Evolutionary conservation across 2,329 filamentous ascomycete species (phyloP).

Genomic region (Emericellopsis cladophorae): DNA sequence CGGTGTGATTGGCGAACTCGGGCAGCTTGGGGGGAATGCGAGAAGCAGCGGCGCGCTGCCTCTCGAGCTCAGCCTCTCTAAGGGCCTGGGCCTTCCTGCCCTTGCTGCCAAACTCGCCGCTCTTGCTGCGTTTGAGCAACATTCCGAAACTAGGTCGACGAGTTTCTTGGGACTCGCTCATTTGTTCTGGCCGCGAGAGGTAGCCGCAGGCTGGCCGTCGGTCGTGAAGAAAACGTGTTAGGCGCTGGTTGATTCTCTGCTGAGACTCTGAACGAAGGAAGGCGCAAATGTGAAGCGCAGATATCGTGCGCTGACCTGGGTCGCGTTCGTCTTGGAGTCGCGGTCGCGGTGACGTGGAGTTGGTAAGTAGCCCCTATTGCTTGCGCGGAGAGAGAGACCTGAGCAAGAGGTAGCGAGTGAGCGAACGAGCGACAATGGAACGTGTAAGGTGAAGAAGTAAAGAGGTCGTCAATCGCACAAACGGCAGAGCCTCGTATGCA

Average conservation of each 20-base stretch:
- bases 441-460: too few species aligned
- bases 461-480: too few species aligned
- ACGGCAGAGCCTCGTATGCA: too few species aligned
- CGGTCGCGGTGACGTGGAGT: too few species aligned
- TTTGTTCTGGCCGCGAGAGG: background rate
- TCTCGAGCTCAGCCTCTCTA: conserved; percentile 36
- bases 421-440: too few species aligned
- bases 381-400: too few species aligned
- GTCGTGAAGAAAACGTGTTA: background rate
- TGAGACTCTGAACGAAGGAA: background rate
- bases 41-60: conserved; percentile 33
- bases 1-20: conserved; percentile 34
- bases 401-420: too few species aligned
- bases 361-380: too few species aligned
- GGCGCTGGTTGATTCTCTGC: too few species aligned
- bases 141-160: conserved; percentile 36
- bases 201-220: background rate
- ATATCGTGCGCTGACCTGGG: too few species aligned
- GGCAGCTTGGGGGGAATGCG: conserved; percentile 38
- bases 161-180: conserved; percentile 8
- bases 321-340: too few species aligned
- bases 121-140: conserved; percentile 57
- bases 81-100: conserved; percentile 45
- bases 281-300: background rate
- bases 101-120: conserved; percentile 49